These are phyloP conservation scores for Pseudogymnoascus sp. DNA, from an alignment of 2,329 filamentous ascomycete genomes.

Conservation along the genomic window DNA sequence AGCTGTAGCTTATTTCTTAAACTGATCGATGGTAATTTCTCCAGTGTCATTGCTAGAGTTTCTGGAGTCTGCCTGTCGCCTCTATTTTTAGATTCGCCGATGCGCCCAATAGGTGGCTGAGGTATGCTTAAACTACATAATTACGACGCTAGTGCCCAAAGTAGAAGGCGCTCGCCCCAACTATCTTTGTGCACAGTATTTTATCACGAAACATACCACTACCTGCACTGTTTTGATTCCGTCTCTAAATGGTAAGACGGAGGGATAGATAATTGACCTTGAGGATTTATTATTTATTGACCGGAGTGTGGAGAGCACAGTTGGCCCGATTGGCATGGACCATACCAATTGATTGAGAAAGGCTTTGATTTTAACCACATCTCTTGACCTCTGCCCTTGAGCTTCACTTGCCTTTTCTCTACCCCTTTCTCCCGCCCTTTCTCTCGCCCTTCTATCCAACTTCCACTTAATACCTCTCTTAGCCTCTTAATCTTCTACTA, in stretches of 20 bases:
- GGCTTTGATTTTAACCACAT: neutral
- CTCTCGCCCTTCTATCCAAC: neutral
- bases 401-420: neutral
- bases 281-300: neutral
- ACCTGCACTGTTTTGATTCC: neutral
- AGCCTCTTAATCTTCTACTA: neutral
- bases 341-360: neutral
- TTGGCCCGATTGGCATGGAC: neutral
- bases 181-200: neutral
- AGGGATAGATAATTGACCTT: neutral
- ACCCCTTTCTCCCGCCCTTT: neutral
- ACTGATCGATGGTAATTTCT: neutral
- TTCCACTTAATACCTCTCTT: neutral
- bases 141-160: neutral
- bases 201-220: too few species aligned
- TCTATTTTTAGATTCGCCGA: neutral
- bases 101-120: neutral
- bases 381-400: too few species aligned
- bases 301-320: neutral
- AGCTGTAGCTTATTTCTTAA: neutral
- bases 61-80: neutral
- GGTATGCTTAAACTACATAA: neutral
- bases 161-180: neutral
- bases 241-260: neutral
- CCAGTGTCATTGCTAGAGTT: neutral